Evolutionary conservation across 2,329 filamentous ascomycete species (phyloP), one percentile per base, ranked within the genome.

Genomic region (Paramyrothecium roridum): DNA sequence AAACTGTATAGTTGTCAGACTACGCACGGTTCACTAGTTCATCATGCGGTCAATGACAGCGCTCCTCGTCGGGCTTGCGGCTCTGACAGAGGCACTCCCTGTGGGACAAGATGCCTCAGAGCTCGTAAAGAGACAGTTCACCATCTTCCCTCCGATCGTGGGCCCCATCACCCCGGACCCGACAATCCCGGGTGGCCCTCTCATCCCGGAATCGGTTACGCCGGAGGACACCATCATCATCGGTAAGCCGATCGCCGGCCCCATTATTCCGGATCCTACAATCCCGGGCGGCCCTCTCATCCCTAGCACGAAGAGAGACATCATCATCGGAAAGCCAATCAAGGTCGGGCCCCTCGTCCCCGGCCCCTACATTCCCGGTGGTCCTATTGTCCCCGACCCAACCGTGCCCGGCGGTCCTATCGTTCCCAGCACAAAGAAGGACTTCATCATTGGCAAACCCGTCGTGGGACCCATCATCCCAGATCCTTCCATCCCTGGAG

Each of bases 61-160:
- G 30, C 8, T 30, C 48, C 21, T 50, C 23, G 23, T 40, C 49
- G 33, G 49, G 30, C 33, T 51, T 19, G 30, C 33, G n/a, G 26
- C 33, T 8, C 3, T 51, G 30, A 21, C 23, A n/a, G 23, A 51
- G 23, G 49, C 30, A 26, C 49, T 51, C 30, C 49, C 49, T 4
- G 33, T 33, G 8, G 13, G 17, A 10, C 30, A 37, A n/a, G 19
- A 37, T 11, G 26, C 49, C n/a, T 33, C n/a, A 19, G n/a, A 34
- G 23, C n/a, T 51, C 30, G 33, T n/a, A 30, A 33, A 51, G 49
- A 26, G 49, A 26, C 49, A 51, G 49, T 51, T 51, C 49, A 51
- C 49, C 49, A 26, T 51, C 49, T 26, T 26, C 16, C 12, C 17
- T 7, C 49, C 49, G n/a, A 43, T 43, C 16, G 37, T 43, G 13